A percentile compares a stretch with the other conserved stretches of the same genome.
phyloP scores from a whole-genome alignment of 192 early-diverging fungal genomes.

The Mortierella alpina region DNA sequence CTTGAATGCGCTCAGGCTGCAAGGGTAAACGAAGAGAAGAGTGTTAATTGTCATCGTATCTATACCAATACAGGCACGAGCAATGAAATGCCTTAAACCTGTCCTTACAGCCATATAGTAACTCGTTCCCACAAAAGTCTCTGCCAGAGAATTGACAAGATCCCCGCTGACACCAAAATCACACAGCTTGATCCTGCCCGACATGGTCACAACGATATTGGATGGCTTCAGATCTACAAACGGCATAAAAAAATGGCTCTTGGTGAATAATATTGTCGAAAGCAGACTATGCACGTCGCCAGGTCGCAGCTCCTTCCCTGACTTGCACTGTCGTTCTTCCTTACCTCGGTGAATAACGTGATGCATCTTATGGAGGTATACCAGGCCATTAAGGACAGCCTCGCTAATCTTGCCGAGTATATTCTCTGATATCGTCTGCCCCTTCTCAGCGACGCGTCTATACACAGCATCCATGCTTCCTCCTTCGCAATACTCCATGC shows the following conservation, averaged over 20 bases:
- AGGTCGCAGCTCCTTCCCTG: background rate
- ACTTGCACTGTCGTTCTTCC: slow-evolving; percentile 18
- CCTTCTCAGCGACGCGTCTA: slow-evolving; percentile 72
- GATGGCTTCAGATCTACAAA: slow-evolving; percentile 94
- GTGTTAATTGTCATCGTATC: background rate
- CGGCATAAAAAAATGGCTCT: background rate
- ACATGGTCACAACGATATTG: slow-evolving; percentile 92
- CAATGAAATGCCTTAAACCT: background rate
- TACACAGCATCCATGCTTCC: slow-evolving; percentile 95
- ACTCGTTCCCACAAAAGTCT: slow-evolving; percentile 97
- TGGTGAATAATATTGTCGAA: slow-evolving; percentile 56
- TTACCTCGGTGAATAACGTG: slow-evolving; percentile 93
- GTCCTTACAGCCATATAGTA: slow-evolving; percentile 92
- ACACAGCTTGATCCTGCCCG: slow-evolving; percentile 94
- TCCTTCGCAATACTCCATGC: slow-evolving; percentile 97
- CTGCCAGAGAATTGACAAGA: slow-evolving; percentile 86
- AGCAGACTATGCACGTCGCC: background rate
- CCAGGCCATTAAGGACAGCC: slow-evolving; percentile 89
- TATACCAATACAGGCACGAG: background rate
- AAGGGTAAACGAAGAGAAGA: slow-evolving; percentile 1
- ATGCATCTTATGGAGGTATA: slow-evolving; percentile 85
- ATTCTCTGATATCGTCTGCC: slow-evolving; percentile 87
- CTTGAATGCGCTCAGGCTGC: slow-evolving; percentile 96
- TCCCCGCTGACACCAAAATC: slow-evolving; percentile 98
- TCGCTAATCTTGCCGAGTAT: slow-evolving; percentile 91